Base-by-base conservation (phyloP, 1,139 yeast genomes). In the Pichia sp. region DNA sequence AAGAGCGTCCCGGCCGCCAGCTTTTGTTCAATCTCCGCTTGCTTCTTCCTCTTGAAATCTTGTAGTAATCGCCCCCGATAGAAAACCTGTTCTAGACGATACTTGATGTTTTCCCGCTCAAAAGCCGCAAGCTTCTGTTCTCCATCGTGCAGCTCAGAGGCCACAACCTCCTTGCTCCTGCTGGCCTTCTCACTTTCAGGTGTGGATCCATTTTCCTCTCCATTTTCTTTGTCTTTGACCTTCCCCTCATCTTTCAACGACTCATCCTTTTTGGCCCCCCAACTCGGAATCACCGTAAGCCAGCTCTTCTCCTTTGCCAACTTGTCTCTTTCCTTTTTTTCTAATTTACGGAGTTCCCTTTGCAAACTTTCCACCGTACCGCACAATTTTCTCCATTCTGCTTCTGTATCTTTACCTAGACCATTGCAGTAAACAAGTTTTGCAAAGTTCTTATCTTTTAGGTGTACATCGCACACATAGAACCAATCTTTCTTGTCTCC, bases 401-500 rank as follows among this genome's bases (percentile, higher is more conserved):
- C 29, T n/a, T 52, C 54, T 42, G 57, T 60, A 15, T 55, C 56
- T 5, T 34, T 36, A 1, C 57, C 56, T 1, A 44, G 48, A 26
- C 55, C 63, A 46, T 63, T 64, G 2, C 61, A 50, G 53, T 65
- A 67, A 3, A 55, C 49, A 1, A 59, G 49, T 4, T 40, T 51
- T 50, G 81, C 78, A 64, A 79, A 80, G 48, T 72, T 70, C 13
- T 64, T 67, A 62, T 81, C 85, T 16, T 61, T 62, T 47, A 80
- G 65, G 65, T 81, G 85, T 10, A 68, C 57, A 2, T 67, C 67
- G 63, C 85, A 81, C 1, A 75, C 70, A 61, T 79, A 79, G 64
- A 80, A 78, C 70, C 78, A 80, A 62, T 79, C 57, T 6, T 63
- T 67, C 50, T 71, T 69, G 34, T 61, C 54, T 2, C 70, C 61